Base-by-base conservation (phyloP, 2,329 filamentous ascomycete species). In the Teratosphaeria viscida region DNA sequence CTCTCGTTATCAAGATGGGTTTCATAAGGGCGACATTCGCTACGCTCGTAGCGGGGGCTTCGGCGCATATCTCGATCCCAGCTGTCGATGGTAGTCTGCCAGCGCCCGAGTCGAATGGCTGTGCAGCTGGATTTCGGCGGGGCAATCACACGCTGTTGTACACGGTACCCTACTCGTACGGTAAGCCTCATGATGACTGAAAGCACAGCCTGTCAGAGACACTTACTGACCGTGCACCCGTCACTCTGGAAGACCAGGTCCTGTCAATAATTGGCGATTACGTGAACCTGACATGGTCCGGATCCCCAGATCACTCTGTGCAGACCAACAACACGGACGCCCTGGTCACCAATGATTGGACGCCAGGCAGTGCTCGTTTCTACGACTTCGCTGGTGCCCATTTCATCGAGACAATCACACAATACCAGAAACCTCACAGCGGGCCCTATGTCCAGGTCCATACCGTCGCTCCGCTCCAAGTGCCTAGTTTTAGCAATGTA, bases 111-210 rank as follows among this genome's bases (percentile, higher is more conserved):
- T 7, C 37, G 14, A 61, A 59, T 23, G 59, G 59, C 39, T 66
- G 63, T 54, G 57, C 59, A n/a, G 56, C 59, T 1, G 57, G 60
- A 56, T 66, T 57, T 55, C 55, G 52, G 14, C 55, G 59, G 8
- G 60, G 63, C 27, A 57, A 39, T 39, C 61, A 65, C 54, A 59
- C 57, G 56, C 58, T 65, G 53, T 37, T 61, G 34, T 62, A 59
- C 59, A 66, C 65, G 8, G 56, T 67, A 1, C 65, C 65, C 14
- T 67, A 67, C 54, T 62, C 63, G 29, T 66, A 67, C 60, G 56
- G 43, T 49, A 49, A 49, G 43, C 19, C 43, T 23, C 16, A 49
- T 49, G 43, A 23, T 11, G 43, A 23, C 6, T 6, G 43, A 23
- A 49, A 10, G 43, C 23, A 49, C 43, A 49, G 19, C 6, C 43